Percentiles rank a stretch among this genome's conserved stretches.
These are phyloP conservation scores for Chrysanthemum makinoi DNA, from an alignment of 129 eudicot genomes.

Conservation along the genomic window DNA sequence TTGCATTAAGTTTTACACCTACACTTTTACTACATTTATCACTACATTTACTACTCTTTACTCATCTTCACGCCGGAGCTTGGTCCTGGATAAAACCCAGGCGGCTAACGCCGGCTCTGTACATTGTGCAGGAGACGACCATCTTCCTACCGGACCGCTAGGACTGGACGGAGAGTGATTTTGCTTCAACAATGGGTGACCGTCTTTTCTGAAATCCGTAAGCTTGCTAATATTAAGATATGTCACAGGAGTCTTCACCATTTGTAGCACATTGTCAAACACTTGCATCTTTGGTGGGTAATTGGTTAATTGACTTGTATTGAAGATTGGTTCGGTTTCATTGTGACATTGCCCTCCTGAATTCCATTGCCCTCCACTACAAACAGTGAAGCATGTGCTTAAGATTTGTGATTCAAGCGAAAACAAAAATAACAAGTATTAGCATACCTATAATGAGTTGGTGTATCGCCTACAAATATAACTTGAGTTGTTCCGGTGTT, in stretches of 20 bases:
- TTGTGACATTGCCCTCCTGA: neutral
- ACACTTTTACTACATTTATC: too few relatives aligned
- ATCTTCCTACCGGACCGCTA: too few relatives aligned
- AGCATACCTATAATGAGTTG: slow-evolving; percentile 86
- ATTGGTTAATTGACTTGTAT: slow-evolving; percentile 45
- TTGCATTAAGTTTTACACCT: too few relatives aligned
- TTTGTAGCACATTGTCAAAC: slow-evolving; percentile 50
- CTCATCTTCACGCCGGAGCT: too few relatives aligned
- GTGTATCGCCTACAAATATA: slow-evolving; percentile 82
- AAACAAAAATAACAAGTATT: slow-evolving; percentile 17
- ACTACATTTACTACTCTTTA: too few relatives aligned
- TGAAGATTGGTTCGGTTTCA: slow-evolving; percentile 76
- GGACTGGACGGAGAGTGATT: too few relatives aligned
- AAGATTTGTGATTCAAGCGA: too few relatives aligned
- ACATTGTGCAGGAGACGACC: too few relatives aligned
- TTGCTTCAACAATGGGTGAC: neutral
- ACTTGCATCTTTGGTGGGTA: slow-evolving; percentile 82
- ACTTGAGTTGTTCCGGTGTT: slow-evolving; percentile 58
- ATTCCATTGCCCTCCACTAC: too few relatives aligned
- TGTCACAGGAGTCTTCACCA: neutral
- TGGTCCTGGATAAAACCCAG: too few relatives aligned
- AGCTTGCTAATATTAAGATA: neutral
- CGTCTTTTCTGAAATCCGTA: neutral
- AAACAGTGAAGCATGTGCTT: too few relatives aligned
- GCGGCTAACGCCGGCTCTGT: too few relatives aligned